phyloP scores from a whole-genome alignment of 148 eudicot species.

The Chenopodium formosanum region DNA sequence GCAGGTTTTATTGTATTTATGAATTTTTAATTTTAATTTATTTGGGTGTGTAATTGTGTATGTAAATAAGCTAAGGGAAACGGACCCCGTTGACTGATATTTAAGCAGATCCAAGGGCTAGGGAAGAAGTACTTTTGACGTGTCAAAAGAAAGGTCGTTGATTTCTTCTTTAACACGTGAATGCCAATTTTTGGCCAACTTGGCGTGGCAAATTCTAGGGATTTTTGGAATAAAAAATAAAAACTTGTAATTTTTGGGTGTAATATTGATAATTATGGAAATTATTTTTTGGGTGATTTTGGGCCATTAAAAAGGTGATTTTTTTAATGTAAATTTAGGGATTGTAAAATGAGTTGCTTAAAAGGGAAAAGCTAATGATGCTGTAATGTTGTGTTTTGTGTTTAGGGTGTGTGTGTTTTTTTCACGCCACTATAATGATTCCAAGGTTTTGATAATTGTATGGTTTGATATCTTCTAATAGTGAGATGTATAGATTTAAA shows the following conservation, averaged over 20 bases:
- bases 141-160: slow-evolving; percentile 8
- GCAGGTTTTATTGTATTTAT: neutral
- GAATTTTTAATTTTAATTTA: no score
- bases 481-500: neutral
- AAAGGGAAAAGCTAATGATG: neutral
- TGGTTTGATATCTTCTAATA: neutral
- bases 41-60: neutral
- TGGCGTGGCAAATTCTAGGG: neutral
- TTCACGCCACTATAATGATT: neutral
- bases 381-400: neutral
- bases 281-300: neutral
- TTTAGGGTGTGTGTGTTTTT: neutral
- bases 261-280: neutral
- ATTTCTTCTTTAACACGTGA: slow-evolving; percentile 4
- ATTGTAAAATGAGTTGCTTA: neutral
- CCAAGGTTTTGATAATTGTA: no score
- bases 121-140: slow-evolving; percentile 11
- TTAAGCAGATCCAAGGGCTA: slow-evolving; percentile 10
- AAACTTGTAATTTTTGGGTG: neutral
- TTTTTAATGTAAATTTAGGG: neutral
- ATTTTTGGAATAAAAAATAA: neutral
- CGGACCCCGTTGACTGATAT: slow-evolving; percentile 20
- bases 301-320: neutral
- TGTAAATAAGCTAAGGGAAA: neutral
- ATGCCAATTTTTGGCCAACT: neutral